Conservation (phyloP, 768 basidiomycete species). For the Trametes sanguinea region DNA sequence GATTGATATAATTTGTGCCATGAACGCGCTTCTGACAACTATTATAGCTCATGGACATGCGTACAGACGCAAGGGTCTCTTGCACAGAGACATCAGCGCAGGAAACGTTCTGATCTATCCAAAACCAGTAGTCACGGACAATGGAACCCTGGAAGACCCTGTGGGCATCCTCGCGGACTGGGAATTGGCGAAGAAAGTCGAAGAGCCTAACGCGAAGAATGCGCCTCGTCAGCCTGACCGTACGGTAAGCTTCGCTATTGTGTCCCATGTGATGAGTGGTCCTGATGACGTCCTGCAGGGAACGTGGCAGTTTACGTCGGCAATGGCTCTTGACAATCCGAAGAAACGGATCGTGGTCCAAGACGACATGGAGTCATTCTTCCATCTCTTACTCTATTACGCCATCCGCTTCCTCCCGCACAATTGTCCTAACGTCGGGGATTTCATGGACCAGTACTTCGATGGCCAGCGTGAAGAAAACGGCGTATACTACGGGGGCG, state of each 20-base stretch:
- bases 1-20: background rate
- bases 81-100: constrained; percentile 17
- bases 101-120: constrained; percentile 12
- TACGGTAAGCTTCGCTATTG: background rate
- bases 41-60: constrained; percentile 1
- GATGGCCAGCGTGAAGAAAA: background rate
- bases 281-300: background rate
- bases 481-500: background rate
- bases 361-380: constrained; percentile 17
- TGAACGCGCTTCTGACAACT: background rate
- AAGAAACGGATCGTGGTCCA: background rate
- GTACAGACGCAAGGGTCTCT: background rate
- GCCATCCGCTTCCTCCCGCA: constrained; percentile 19
- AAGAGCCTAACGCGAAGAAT: too few species aligned
- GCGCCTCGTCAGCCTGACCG: constrained; percentile 9
- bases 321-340: background rate
- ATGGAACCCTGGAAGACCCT: background rate
- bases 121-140: background rate
- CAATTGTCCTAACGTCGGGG: constrained; percentile 12
- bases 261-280: too few species aligned
- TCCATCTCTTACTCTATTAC: constrained; percentile 8
- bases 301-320: constrained; percentile 17
- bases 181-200: constrained; percentile 7
- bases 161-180: constrained; percentile 9
- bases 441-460: constrained; percentile 19